phyloP scores from a whole-genome alignment of 805 yeast genomes.

The Nakazawaea peltata region DNA sequence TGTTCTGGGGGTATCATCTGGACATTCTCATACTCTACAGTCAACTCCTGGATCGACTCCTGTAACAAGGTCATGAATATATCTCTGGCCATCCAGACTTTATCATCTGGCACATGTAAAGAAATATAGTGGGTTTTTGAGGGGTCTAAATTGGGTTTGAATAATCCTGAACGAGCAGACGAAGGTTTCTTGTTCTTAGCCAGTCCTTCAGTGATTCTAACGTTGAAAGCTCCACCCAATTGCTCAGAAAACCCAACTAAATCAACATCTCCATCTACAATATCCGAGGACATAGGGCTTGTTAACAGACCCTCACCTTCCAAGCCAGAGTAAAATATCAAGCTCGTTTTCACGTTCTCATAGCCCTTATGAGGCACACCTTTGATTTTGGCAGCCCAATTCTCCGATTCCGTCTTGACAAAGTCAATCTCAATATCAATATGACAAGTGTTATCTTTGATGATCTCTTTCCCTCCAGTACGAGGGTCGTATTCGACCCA shows the following conservation, averaged over 20 bases:
- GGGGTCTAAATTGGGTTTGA: slow-evolving; percentile 45
- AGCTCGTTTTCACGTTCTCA: slow-evolving; percentile 44
- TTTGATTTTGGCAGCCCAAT: slow-evolving; percentile 73
- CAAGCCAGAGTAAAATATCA: slow-evolving; percentile 73
- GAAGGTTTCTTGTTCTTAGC: slow-evolving; percentile 34
- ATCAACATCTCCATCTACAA: slow-evolving; percentile 24
- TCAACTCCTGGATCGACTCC: slow-evolving; percentile 51
- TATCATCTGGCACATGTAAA: slow-evolving; percentile 60
- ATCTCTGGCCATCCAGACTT: slow-evolving; percentile 74
- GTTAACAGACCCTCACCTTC: slow-evolving; percentile 50
- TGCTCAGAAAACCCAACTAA: slow-evolving; percentile 50
- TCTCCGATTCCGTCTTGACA: slow-evolving; percentile 59
- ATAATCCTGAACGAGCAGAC: slow-evolving; percentile 16
- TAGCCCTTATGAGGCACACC: slow-evolving; percentile 52
- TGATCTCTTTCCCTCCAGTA: slow-evolving; percentile 72
- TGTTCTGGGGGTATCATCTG: slow-evolving; percentile 36
- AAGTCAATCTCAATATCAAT: slow-evolving; percentile 63
- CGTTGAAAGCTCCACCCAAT: slow-evolving; percentile 54
- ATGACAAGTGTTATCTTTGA: slow-evolving; percentile 58
- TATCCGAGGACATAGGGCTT: slow-evolving; percentile 25
- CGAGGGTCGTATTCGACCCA: slow-evolving; percentile 90
- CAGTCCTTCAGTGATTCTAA: slow-evolving; percentile 53
- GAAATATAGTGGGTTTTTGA: slow-evolving; percentile 56
- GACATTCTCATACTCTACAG: slow-evolving; percentile 19
- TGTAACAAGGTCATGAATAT: slow-evolving; percentile 61